Conservation (phyloP, 805 yeast species). For the Candida vartiovaarae region DNA sequence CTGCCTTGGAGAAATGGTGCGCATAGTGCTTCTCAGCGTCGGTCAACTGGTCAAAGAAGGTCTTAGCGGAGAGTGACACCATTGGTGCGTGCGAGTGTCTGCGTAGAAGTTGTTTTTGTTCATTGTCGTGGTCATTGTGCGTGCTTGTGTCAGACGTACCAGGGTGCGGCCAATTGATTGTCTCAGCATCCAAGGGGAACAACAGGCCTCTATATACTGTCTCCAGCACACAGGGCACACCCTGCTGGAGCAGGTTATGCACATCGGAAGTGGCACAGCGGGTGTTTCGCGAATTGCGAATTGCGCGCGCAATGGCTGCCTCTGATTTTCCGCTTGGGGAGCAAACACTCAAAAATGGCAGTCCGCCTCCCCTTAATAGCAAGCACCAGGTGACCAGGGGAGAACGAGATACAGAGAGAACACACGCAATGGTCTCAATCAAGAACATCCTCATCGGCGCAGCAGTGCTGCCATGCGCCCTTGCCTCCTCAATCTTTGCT, state of each 20-base stretch:
- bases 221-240: too few relatives aligned
- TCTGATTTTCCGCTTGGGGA: too few relatives aligned
- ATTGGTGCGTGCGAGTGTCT: slow-evolving; percentile 64
- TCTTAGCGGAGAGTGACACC: slow-evolving; percentile 59
- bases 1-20: slow-evolving; percentile 75
- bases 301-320: too few relatives aligned
- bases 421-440: slow-evolving; percentile 8
- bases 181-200: too few relatives aligned
- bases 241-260: too few relatives aligned
- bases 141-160: too few relatives aligned
- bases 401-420: background rate
- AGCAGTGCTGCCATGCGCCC: background rate
- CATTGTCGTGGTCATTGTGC: background rate
- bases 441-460: slow-evolving; percentile 5
- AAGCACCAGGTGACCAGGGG: background rate
- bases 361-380: background rate
- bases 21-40: slow-evolving; percentile 63
- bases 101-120: slow-evolving; percentile 31
- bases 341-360: too few relatives aligned
- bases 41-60: slow-evolving; percentile 61
- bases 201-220: too few relatives aligned
- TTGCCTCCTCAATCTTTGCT: slow-evolving; percentile 16
- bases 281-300: too few relatives aligned
- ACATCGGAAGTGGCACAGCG: too few relatives aligned
- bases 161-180: too few relatives aligned